Percentiles rank a stretch among this genome's conserved stretches.
Conservation (phyloP, 345 rosid species). For the Lepidium sativum region DNA sequence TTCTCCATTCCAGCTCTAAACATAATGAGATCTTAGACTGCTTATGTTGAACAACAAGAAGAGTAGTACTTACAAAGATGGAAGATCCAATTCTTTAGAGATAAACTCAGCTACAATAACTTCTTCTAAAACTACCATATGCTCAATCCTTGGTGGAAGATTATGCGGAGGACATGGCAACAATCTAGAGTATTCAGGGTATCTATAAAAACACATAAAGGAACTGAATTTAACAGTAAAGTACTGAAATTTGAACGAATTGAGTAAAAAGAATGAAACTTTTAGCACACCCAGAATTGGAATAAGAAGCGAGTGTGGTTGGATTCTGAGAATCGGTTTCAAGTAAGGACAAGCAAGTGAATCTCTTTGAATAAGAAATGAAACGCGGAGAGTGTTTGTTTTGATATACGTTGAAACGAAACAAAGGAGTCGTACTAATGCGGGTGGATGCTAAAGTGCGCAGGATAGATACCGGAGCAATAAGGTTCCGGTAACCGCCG, state of each 20-base stretch:
- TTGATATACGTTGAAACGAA: neutral
- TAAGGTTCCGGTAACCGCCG: conserved; percentile 35
- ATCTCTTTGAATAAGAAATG: conserved; percentile 21
- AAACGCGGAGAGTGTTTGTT: conserved; percentile 4
- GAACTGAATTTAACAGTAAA: neutral
- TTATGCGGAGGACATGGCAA: conserved; percentile 63
- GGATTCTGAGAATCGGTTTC: conserved; percentile 19
- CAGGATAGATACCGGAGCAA: conserved; percentile 24
- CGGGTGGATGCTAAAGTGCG: conserved; percentile 37
- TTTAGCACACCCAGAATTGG: conserved; percentile 39
- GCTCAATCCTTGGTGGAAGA: conserved; percentile 71
- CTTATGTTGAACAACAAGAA: neutral
- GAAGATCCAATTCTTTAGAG: conserved; percentile 59
- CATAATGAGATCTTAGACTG: neutral
- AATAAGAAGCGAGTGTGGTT: conserved; percentile 22
- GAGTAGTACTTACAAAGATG: conserved; percentile 58
- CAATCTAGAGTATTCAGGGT: conserved; percentile 55
- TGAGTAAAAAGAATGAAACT: neutral
- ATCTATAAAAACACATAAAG: conserved; percentile 29
- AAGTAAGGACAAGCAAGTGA: conserved; percentile 33
- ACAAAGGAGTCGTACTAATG: neutral
- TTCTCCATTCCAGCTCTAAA: conserved; percentile 9
- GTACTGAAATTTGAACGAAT: neutral
- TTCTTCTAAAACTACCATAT: conserved; percentile 66
- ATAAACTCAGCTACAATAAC: conserved; percentile 54